Percentiles rank a stretch among this genome's conserved stretches.
These are phyloP conservation scores for Monilinia laxa DNA, from an alignment of 2,329 filamentous ascomycete genomes.

Conservation along the genomic window DNA sequence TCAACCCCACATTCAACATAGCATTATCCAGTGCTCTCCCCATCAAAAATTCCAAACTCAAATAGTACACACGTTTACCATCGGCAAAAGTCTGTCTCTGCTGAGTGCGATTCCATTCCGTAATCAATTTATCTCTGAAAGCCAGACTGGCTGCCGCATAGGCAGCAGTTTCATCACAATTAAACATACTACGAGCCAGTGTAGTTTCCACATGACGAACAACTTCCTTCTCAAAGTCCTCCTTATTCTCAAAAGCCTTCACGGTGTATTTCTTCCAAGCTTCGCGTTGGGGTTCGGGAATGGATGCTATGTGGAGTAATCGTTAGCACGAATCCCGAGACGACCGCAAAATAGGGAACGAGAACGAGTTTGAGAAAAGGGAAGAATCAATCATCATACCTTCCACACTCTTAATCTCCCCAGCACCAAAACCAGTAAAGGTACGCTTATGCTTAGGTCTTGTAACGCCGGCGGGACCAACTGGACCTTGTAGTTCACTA, in stretches of 20 bases:
- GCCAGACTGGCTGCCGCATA: slow-evolving; percentile 90
- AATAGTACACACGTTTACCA: slow-evolving; percentile 92
- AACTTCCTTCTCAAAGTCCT: slow-evolving; percentile 83
- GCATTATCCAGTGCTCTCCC: slow-evolving; percentile 95
- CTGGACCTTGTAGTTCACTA: slow-evolving; percentile 79
- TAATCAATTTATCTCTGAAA: slow-evolving; percentile 87
- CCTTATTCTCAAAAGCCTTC: slow-evolving; percentile 70
- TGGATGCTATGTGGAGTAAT: slow-evolving; percentile 55
- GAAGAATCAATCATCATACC: slow-evolving; percentile 51
- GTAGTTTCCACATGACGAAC: slow-evolving; percentile 96
- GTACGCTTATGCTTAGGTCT: slow-evolving; percentile 96
- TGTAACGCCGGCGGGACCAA: slow-evolving; percentile 75
- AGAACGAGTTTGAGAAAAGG: not conserved
- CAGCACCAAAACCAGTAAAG: slow-evolving; percentile 87
- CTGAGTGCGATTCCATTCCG: slow-evolving; percentile 98
- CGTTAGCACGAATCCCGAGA: slow-evolving; percentile 6
- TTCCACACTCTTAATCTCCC: slow-evolving; percentile 92
- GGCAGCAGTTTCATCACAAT: slow-evolving; percentile 91
- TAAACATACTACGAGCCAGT: slow-evolving; percentile 92
- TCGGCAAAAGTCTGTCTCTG: slow-evolving; percentile 90
- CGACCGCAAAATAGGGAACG: not conserved
- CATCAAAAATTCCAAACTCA: slow-evolving; percentile 98
- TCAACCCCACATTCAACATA: slow-evolving; percentile 92
- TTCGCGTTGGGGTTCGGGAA: slow-evolving; percentile 83
- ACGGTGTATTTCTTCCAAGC: slow-evolving; percentile 69